Conservation (phyloP, 306 rosid species). For the Cucurbita moschata region DNA sequence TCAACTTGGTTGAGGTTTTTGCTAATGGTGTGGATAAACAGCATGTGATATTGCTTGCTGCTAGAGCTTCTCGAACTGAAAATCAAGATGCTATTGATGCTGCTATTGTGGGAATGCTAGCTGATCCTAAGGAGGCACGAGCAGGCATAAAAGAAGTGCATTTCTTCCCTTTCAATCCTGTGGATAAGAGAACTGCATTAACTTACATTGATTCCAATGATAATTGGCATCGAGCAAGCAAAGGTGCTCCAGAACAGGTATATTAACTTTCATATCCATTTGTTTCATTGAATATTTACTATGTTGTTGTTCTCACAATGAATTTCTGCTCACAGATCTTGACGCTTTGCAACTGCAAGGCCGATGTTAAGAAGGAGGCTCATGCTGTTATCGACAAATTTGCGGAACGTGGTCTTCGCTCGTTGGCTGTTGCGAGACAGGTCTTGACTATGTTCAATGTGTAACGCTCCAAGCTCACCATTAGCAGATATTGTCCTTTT, state of each 20-base stretch:
- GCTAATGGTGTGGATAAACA: conserved; percentile 72
- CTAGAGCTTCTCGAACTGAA: conserved; percentile 82
- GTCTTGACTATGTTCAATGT: conserved; percentile 17
- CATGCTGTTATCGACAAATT: conserved; percentile 70
- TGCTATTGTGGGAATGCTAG: conserved; percentile 73
- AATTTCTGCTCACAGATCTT: conserved; percentile 39
- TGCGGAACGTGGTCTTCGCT: conserved; percentile 96
- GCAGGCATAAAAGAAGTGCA: conserved; percentile 77
- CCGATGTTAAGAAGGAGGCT: conserved; percentile 55
- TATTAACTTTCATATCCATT: background rate
- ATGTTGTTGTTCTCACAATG: background rate
- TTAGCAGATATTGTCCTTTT: too few species aligned
- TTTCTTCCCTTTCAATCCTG: conserved; percentile 91
- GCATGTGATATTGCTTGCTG: conserved; percentile 74
- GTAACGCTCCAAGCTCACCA: too few species aligned
- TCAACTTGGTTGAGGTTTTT: conserved; percentile 73
- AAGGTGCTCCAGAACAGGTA: conserved; percentile 99
- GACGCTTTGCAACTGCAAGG: conserved; percentile 64
- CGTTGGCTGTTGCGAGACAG: conserved; percentile 91
- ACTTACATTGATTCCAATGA: conserved; percentile 70
- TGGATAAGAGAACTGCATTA: conserved; percentile 95
- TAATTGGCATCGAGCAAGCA: conserved; percentile 92
- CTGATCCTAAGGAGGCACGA: conserved; percentile 43
- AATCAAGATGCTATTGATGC: conserved; percentile 96
- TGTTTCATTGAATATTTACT: background rate